Evolutionary conservation across 2,329 filamentous ascomycete genomes (phyloP).

Genomic region (Conoideocrella luteorostrata): DNA sequence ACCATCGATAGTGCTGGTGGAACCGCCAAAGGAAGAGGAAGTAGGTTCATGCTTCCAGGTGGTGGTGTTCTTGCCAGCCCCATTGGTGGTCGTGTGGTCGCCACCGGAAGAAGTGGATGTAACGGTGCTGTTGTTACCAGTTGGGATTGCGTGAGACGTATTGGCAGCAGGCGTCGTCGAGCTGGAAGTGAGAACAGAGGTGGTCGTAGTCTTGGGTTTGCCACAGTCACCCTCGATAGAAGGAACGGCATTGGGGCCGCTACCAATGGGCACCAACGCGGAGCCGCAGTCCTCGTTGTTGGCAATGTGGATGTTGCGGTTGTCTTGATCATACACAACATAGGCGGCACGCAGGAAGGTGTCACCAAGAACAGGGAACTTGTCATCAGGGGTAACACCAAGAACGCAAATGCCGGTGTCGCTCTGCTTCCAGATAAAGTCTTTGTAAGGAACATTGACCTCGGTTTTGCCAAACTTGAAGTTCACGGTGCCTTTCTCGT

Average conservation of each 20-base stretch:
- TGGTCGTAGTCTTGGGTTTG: conserved; percentile 12
- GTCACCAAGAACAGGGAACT: conserved; percentile 35
- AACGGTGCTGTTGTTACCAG: neutral
- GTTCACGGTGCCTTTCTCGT: conserved; percentile 34
- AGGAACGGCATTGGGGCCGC: conserved; percentile 32
- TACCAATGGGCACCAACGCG: conserved; percentile 29
- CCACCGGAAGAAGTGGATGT: neutral
- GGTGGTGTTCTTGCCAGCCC: neutral
- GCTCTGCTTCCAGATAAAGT: conserved; percentile 38
- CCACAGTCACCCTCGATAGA: conserved; percentile 24
- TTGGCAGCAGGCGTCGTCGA: conserved; percentile 6
- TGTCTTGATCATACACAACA: conserved; percentile 36
- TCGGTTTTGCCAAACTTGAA: conserved; percentile 40
- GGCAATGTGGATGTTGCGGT: conserved; percentile 30
- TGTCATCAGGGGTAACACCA: conserved; percentile 37
- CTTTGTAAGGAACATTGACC: conserved; percentile 38
- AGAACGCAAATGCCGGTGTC: conserved; percentile 30
- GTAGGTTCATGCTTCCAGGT: no score
- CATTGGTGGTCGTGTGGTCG: neutral
- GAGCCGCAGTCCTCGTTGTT: conserved; percentile 32
- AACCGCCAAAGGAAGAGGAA: no score
- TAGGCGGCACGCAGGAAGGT: conserved; percentile 40
- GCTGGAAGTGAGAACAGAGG: conserved; percentile 7
- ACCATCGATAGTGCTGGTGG: no score
- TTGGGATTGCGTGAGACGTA: neutral